Percentiles rank a stretch among this genome's conserved stretches.
Conservation (phyloP, 2,329 filamentous ascomycete species). For the Phialocephala sp. region DNA sequence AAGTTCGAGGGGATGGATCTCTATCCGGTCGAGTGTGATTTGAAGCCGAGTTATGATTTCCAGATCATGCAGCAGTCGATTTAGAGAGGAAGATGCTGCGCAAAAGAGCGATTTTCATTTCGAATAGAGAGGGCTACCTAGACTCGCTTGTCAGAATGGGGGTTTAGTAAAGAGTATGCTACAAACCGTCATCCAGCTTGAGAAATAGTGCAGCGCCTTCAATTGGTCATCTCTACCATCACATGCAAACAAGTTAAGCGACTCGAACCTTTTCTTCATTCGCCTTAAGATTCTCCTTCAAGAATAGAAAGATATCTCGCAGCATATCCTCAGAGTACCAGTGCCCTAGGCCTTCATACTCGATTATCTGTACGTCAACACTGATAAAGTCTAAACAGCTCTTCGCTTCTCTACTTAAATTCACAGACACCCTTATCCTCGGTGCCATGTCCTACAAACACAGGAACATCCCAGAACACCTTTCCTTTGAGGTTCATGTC, state of each 20-base stretch:
- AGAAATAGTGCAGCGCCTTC: too few relatives aligned
- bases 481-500: constrained; percentile 18
- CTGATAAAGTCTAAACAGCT: constrained; percentile 46
- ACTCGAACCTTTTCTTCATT: background rate
- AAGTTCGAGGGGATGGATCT: constrained; percentile 33
- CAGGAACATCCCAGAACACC: constrained; percentile 42
- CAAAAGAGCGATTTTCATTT: background rate
- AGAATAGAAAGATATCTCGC: constrained; percentile 45
- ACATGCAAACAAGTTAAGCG: background rate
- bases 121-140: background rate
- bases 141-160: background rate
- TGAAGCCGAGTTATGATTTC: constrained; percentile 33
- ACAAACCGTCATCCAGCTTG: too few relatives aligned
- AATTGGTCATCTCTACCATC: background rate
- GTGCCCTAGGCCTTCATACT: constrained; percentile 51
- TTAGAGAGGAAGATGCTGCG: background rate
- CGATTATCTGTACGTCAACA: constrained; percentile 44
- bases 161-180: too few relatives aligned
- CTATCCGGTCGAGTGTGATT: constrained; percentile 34
- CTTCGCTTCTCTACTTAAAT: constrained; percentile 45
- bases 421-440: constrained; percentile 50
- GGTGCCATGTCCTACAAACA: constrained; percentile 55
- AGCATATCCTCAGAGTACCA: constrained; percentile 53
- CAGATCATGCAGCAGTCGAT: constrained; percentile 18
- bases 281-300: constrained; percentile 30